Conservation (phyloP, 768 basidiomycete genomes). For the Macrocybe gigantea region DNA sequence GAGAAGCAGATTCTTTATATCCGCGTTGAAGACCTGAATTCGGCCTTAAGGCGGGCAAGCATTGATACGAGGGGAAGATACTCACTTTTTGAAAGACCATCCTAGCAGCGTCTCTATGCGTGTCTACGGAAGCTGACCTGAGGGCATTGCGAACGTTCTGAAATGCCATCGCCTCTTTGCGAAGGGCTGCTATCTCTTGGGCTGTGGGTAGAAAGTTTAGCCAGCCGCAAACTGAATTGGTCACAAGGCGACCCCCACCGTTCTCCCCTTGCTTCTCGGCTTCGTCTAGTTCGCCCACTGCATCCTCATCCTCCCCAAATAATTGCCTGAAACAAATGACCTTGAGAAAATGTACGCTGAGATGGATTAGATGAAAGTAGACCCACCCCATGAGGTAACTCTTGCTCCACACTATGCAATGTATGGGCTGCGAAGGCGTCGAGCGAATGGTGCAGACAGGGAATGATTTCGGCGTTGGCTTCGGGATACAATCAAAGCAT, state of each 20-base stretch:
- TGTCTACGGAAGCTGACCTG: slow-evolving; percentile 30
- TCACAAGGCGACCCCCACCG: slow-evolving; percentile 40
- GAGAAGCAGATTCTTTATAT: slow-evolving; percentile 81
- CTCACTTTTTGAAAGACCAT: slow-evolving; percentile 80
- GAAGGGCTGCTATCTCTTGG: slow-evolving; percentile 83
- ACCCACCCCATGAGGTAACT: slow-evolving; percentile 90
- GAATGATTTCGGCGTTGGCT: slow-evolving; percentile 89
- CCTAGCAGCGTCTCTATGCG: slow-evolving; percentile 48
- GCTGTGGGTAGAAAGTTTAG: slow-evolving; percentile 35
- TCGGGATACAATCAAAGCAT: slow-evolving; percentile 95
- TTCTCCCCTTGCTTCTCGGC: slow-evolving; percentile 94
- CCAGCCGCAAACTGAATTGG: slow-evolving; percentile 1
- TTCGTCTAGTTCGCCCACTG: slow-evolving; percentile 77
- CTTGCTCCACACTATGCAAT: slow-evolving; percentile 99
- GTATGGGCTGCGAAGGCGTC: slow-evolving; percentile 94
- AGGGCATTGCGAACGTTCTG: slow-evolving; percentile 69
- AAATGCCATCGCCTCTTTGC: slow-evolving; percentile 88
- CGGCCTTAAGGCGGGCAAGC: not conserved
- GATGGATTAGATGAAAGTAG: not conserved
- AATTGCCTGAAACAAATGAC: slow-evolving; percentile 55
- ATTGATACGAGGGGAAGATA: not conserved
- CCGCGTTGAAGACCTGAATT: slow-evolving; percentile 75
- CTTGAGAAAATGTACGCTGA: slow-evolving; percentile 2
- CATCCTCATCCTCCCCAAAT: slow-evolving; percentile 90
- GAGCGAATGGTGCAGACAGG: slow-evolving; percentile 98